A percentile compares a stretch with the other conserved stretches of the same genome.
These are phyloP conservation scores for Rhizopus sp. DNA, from an alignment of 371 early-diverging fungal genomes.

Conservation along the genomic window DNA sequence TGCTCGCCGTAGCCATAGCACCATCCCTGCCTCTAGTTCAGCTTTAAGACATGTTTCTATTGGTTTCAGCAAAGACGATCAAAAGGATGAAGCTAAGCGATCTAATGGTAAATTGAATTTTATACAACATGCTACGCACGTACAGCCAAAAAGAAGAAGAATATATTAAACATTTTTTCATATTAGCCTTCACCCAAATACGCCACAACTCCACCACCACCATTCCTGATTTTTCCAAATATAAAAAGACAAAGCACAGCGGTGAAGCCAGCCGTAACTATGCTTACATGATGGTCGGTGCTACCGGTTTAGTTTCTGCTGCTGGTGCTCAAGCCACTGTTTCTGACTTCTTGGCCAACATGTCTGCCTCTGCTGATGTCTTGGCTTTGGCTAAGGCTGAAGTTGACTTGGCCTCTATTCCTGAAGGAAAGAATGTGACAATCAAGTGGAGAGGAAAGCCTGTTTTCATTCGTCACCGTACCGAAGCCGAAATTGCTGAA, in stretches of 20 bases:
- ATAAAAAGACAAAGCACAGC: conserved; percentile 59
- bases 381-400: conserved; percentile 96
- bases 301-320: conserved; percentile 81
- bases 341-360: conserved; percentile 82
- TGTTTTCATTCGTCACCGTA: conserved; percentile 94
- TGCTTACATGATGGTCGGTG: conserved; percentile 93
- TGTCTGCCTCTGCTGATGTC: conserved; percentile 94
- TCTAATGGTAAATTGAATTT: conserved; percentile 23
- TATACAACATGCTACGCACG: not conserved
- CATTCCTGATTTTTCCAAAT: conserved; percentile 65
- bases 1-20: conserved; percentile 47
- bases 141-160: not conserved
- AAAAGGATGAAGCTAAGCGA: conserved; percentile 24
- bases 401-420: conserved; percentile 85
- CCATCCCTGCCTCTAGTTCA: conserved; percentile 46
- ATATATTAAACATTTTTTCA: not conserved
- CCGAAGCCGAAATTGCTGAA: conserved; percentile 89
- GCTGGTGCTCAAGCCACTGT: conserved; percentile 90
- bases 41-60: conserved; percentile 45
- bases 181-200: conserved; percentile 6
- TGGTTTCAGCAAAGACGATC: conserved; percentile 16
- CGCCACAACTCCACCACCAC: conserved; percentile 57
- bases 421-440: conserved; percentile 93
- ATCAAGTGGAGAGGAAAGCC: conserved; percentile 99
- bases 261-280: conserved; percentile 72